Percentiles rank a stretch among this genome's conserved stretches.
These are phyloP conservation scores for Phytopythium helicoides DNA, from an alignment of 352 stramenopile genomes.

Conservation along the genomic window DNA sequence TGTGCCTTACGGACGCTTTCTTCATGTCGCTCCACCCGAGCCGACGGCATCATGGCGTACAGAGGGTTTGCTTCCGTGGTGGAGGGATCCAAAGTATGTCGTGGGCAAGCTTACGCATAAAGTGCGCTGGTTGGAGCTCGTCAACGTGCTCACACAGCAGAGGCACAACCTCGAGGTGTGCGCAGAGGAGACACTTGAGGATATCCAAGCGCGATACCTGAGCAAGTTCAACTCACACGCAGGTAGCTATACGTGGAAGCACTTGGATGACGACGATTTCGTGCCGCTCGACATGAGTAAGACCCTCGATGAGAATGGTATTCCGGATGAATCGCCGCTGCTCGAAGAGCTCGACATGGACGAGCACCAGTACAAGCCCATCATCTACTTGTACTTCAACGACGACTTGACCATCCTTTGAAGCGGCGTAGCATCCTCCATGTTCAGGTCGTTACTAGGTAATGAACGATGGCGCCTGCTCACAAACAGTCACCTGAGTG, in stretches of 20 bases:
- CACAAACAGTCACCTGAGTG: too few species aligned
- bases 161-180: conserved; percentile 80
- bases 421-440: too few species aligned
- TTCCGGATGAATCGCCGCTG: conserved; percentile 73
- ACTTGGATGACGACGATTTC: conserved; percentile 83
- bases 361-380: conserved; percentile 85
- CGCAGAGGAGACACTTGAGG: conserved; percentile 83
- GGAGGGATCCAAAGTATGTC: conserved; percentile 72
- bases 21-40: conserved; percentile 84
- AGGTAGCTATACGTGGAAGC: conserved; percentile 93
- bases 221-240: conserved; percentile 82
- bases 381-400: conserved; percentile 92
- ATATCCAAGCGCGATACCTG: conserved; percentile 88
- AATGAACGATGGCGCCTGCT: too few species aligned
- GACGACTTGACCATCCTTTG: conserved; percentile 89
- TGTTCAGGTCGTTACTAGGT: too few species aligned
- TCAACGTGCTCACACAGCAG: conserved; percentile 91
- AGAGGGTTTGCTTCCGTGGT: conserved; percentile 82
- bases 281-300: conserved; percentile 84
- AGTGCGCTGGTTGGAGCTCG: conserved; percentile 75
- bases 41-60: conserved; percentile 76
- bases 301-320: conserved; percentile 88
- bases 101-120: conserved; percentile 73
- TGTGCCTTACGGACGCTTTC: conserved; percentile 79
- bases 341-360: conserved; percentile 88